Evolutionary conservation across 2,329 filamentous ascomycete species (phyloP), one percentile per base, ranked within the genome.

Genomic region (Tolypocladium album): DNA sequence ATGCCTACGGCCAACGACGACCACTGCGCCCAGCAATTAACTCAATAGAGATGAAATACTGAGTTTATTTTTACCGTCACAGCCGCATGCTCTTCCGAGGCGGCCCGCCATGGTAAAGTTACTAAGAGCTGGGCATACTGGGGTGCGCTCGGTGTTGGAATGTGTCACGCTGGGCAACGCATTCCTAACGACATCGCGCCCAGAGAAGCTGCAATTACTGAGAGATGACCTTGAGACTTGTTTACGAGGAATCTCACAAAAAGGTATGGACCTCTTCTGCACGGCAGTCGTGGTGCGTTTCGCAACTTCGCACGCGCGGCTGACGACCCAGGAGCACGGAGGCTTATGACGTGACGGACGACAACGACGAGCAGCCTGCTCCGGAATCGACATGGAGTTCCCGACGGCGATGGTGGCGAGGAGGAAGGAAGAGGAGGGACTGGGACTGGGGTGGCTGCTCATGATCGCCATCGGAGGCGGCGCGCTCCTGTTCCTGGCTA

Each of bases 381-480:
- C 31, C 13, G 40, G 15, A 20, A 24, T 38, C 56, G 38, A 40
- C 6, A 62, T 60, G 57, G 60, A 55, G 45, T 17, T 27, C 34
- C 34, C 34, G n/a, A 45, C 24, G 20, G 61, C 50, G 38, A 66
- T 64, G 66, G 52, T 53, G 22, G 20, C 52, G 5, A 56, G 57
- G 20, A 59, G 52, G 36, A 53, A 59, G 47, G 31, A 59, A n/a
- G 52, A 42, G 57, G 20, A 57, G 8, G 66, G 66, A 9, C 63
- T 76, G 42, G 68, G 70, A 11, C 60, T 77, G 15, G 72, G 72
- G n/a, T 73, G 71, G 68, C 62, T 78, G 20, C 70, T 82, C 40
- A 74, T 74, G 59, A 78, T 83, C 59, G 76, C 76, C 15, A 63
- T 84, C 34, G 75, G 75, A 39, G 79, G 79, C n/a, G 76, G 77